Conservation (phyloP, 179 eudicot species). For the Heliamphora pulchella region DNA sequence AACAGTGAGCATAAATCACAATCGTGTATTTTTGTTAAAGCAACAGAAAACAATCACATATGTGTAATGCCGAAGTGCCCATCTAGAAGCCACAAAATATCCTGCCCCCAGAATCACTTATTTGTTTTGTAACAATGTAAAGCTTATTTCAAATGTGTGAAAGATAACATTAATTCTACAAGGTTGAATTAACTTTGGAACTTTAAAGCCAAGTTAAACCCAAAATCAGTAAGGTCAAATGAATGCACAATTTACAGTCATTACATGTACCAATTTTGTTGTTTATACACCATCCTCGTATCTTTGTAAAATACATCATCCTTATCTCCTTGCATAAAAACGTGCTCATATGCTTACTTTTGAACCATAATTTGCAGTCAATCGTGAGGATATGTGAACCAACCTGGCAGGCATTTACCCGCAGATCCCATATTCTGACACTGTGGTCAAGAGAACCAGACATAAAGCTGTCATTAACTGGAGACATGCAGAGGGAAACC, state of each 20-base stretch:
- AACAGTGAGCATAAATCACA: conserved; percentile 30
- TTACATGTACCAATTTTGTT: background rate
- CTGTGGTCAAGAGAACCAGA: conserved; percentile 94
- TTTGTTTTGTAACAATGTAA: background rate
- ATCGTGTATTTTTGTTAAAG: background rate
- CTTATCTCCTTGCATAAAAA: too few species aligned
- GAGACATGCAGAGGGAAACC: conserved; percentile 96
- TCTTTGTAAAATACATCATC: background rate
- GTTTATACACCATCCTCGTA: background rate
- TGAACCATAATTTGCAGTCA: conserved; percentile 1
- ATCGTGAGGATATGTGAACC: conserved; percentile 17
- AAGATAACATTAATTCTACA: background rate
- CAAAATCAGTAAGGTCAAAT: background rate
- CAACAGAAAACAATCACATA: background rate
- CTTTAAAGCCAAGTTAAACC: background rate
- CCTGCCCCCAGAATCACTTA: background rate
- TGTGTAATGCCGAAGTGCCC: background rate
- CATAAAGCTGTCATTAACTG: conserved; percentile 95
- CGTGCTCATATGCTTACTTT: background rate
- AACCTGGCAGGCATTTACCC: conserved; percentile 99
- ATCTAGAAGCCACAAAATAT: background rate
- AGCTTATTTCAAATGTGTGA: background rate
- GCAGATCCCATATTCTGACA: conserved; percentile 97
- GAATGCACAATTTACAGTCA: background rate
- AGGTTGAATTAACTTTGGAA: background rate